Conservation (phyloP, 768 basidiomycete genomes). For the Lactarius indigo region DNA sequence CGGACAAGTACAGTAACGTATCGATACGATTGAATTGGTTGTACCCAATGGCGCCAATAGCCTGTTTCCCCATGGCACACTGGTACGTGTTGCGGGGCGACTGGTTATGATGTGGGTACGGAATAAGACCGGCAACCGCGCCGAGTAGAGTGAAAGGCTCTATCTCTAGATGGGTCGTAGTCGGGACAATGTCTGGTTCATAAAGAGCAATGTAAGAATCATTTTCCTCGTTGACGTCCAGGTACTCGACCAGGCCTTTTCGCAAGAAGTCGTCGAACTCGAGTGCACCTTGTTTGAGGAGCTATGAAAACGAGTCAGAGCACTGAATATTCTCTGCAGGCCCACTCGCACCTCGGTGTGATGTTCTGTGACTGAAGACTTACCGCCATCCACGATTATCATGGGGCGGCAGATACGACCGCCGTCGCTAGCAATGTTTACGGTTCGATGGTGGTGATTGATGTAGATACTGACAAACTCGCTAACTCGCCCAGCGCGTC, state of each 20-base stretch:
- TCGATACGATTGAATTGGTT: constrained; percentile 98
- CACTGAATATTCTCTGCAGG: not conserved
- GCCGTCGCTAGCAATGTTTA: constrained; percentile 96
- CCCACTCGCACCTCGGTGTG: constrained; percentile 65
- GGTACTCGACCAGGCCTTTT: constrained; percentile 92
- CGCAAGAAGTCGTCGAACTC: constrained; percentile 93
- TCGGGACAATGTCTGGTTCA: constrained; percentile 75
- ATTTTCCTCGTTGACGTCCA: constrained; percentile 99
- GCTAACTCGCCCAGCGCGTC: constrained; percentile 86
- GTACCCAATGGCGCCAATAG: constrained; percentile 97
- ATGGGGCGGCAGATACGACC: constrained; percentile 96
- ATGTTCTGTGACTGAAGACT: constrained; percentile 70
- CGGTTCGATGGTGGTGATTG: constrained; percentile 91
- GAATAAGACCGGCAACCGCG: constrained; percentile 96
- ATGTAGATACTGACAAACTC: constrained; percentile 97
- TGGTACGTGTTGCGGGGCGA: constrained; percentile 99
- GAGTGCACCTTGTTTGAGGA: constrained; percentile 72
- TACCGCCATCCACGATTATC: constrained; percentile 89
- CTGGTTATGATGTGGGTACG: constrained; percentile 99
- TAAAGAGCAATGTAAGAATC: constrained; percentile 95
- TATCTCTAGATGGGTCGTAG: constrained; percentile 95
- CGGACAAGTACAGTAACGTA: constrained; percentile 94
- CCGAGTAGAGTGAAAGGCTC: constrained; percentile 98
- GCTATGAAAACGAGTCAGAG: constrained; percentile 39
- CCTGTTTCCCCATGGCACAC: constrained; percentile 99